Evolutionary conservation across 2,329 filamentous ascomycete genomes (phyloP).

Genomic region (Teratosphaeria zuluensis): DNA sequence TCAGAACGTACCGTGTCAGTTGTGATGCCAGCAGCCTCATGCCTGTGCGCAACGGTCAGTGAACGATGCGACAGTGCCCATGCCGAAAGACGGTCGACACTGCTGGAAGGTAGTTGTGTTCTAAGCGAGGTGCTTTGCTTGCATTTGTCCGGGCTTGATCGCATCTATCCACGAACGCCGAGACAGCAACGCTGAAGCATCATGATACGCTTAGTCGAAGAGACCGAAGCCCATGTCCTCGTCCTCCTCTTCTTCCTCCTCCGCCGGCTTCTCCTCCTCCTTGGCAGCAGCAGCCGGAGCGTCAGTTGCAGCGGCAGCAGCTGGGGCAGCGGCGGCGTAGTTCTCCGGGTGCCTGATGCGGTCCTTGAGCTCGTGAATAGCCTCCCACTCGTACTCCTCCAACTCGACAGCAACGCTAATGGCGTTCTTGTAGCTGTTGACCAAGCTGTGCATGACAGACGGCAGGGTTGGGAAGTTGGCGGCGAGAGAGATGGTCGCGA

Average conservation of each 20-base stretch:
- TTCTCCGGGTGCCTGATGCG: conserved; percentile 88
- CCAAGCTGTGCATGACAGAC: conserved; percentile 88
- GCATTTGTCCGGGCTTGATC: not conserved
- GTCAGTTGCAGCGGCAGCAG: conserved; percentile 42
- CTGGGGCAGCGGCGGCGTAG: conserved; percentile 59
- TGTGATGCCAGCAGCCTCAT: not conserved
- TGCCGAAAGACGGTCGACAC: conserved; percentile 18
- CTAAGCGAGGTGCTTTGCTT: not conserved
- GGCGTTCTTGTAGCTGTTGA: conserved; percentile 98
- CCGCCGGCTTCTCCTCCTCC: conserved; percentile 53
- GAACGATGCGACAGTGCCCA: too few species aligned
- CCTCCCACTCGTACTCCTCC: conserved; percentile 87
- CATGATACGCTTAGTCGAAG: conserved; percentile 37
- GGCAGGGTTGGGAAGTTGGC: conserved; percentile 90
- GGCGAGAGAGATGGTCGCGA: conserved; percentile 84
- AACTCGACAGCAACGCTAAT: conserved; percentile 72
- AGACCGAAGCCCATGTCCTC: conserved; percentile 47
- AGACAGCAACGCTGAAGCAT: not conserved
- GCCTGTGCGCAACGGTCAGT: not conserved
- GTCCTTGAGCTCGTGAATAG: conserved; percentile 97
- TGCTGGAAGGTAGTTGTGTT: not conserved
- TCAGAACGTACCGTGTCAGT: conserved; percentile 18
- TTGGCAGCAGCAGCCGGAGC: conserved; percentile 44
- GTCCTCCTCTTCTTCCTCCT: conserved; percentile 53
- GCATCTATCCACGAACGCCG: not conserved